Percentiles rank a stretch among this genome's conserved stretches.
These are phyloP conservation scores for Nemania diffusa DNA, from an alignment of 2,329 filamentous ascomycete species.

Conservation along the genomic window DNA sequence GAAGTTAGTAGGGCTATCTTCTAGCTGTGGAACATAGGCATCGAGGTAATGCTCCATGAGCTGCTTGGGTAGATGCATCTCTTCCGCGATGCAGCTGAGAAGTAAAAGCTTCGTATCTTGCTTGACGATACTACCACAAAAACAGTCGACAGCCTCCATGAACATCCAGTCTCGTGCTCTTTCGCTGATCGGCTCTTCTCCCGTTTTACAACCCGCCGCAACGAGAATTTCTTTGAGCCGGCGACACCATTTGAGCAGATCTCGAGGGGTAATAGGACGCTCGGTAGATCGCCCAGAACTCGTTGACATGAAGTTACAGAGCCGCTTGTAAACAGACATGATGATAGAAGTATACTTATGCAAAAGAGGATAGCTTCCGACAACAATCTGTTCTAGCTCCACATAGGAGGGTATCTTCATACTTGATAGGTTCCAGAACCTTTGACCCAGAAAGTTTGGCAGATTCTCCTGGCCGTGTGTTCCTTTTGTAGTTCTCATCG, in stretches of 20 bases:
- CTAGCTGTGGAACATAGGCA: constrained; percentile 76
- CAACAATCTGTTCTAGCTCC: constrained; percentile 81
- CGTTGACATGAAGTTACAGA: constrained; percentile 55
- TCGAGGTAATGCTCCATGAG: constrained; percentile 80
- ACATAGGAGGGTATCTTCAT: constrained; percentile 71
- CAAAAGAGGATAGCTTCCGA: constrained; percentile 75
- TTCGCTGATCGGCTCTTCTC: constrained; percentile 77
- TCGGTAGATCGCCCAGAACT: constrained; percentile 53
- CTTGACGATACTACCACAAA: constrained; percentile 82
- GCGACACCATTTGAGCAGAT: constrained; percentile 91
- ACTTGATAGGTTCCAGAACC: constrained; percentile 85
- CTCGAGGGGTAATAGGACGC: constrained; percentile 66
- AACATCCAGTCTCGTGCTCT: constrained; percentile 84
- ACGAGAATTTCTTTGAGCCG: constrained; percentile 75
- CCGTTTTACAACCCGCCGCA: constrained; percentile 69
- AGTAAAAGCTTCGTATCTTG: constrained; percentile 68
- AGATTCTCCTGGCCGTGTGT: constrained; percentile 73
- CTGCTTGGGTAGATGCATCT: constrained; percentile 87
- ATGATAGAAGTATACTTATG: constrained; percentile 69
- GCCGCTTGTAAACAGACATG: constrained; percentile 66
- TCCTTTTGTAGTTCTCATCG: constrained; percentile 80
- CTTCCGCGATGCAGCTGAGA: constrained; percentile 79
- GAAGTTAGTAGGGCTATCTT: constrained; percentile 68
- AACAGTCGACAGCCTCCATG: constrained; percentile 92
- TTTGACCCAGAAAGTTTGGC: constrained; percentile 80